Evolutionary conservation across 306 rosid genomes (phyloP), one percentile per base, ranked within the genome.

Genomic region (Ochetophila trinervis): DNA sequence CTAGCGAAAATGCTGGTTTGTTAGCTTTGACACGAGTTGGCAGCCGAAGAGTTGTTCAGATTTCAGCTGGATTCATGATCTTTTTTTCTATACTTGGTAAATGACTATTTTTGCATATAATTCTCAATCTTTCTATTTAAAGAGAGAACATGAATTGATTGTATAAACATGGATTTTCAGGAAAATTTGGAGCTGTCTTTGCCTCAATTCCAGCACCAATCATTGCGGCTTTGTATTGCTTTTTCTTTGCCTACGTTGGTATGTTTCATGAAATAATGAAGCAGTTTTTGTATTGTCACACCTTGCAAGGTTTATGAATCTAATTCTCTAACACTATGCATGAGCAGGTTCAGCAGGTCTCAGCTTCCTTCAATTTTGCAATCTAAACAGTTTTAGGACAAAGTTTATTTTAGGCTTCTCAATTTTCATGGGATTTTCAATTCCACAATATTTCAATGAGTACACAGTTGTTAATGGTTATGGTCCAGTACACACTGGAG

Each of bases 211-310:
- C 98, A 24, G 87, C 89, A 20, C 91, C 98, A 17, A 92, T 92
- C 64, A 62, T 92, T 62, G 96, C 89, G 66, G 96, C 96, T 48
- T 78, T 87, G 53, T 92, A 89, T 54, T 92, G 98, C 78, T 82
- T 92, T 71, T 89, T 92, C 95, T 92, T 92, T 69, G 98, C 98
- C 74, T 92, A 89, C 53, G 96, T 89, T 54, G 98, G 98, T 92
- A 82, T 15, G 98, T 74, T 20, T 67, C 17, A 35, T 64, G 49
- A 75, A 75, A 63, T 30, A 20, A 66, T 62, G 63, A 71, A 66
- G 16, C 34, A 24, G n/a, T 19, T 56, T 65, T 23, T 42, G 22
- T 36, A 20, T 47, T 48, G 52, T 61, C 56, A 73, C 32, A 27
- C 16, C 40, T 40, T 42, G 58, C 48, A 53, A 51, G 51, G 18